A percentile compares a stretch with the other conserved stretches of the same genome.
Evolutionary conservation across 345 rosid species (phyloP).

Genomic region (Hibiscus trionum): DNA sequence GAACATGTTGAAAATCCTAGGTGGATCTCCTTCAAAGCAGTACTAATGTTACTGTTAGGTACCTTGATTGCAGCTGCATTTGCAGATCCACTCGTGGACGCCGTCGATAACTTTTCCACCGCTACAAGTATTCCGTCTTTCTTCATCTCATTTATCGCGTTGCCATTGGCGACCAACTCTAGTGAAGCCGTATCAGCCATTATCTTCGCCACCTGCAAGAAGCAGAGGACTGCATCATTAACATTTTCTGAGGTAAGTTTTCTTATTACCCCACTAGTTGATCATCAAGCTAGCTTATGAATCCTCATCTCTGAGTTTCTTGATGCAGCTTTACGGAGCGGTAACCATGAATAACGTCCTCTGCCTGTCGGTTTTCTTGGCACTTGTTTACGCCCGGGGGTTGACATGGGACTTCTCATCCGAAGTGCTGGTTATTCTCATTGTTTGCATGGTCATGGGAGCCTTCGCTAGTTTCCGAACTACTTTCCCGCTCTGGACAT

Average conservation of each 20-base stretch:
- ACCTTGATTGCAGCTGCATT: constrained; percentile 76
- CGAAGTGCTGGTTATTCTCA: constrained; percentile 77
- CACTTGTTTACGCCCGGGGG: constrained; percentile 67
- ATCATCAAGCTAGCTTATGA: background rate
- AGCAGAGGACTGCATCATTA: constrained; percentile 68
- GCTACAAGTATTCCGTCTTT: constrained; percentile 89
- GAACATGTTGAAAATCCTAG: constrained; percentile 43
- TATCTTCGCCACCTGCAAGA: constrained; percentile 76
- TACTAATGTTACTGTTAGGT: constrained; percentile 53
- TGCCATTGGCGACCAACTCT: constrained; percentile 80
- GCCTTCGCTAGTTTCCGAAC: constrained; percentile 77
- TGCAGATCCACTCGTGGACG: constrained; percentile 95
- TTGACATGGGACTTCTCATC: constrained; percentile 94
- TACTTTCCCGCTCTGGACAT: constrained; percentile 88
- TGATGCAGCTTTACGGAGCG: constrained; percentile 76
- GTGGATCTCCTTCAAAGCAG: constrained; percentile 65
- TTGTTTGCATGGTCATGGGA: constrained; percentile 81
- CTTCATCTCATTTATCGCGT: constrained; percentile 85
- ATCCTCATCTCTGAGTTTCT: constrained; percentile 12
- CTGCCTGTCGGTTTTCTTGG: constrained; percentile 89
- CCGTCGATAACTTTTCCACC: constrained; percentile 72
- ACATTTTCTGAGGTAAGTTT: constrained; percentile 81
- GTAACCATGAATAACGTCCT: constrained; percentile 56
- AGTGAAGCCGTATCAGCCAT: constrained; percentile 94
- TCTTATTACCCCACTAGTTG: background rate